Conservation (phyloP, 495 filamentous ascomycete genomes). For the Penicillium simplicissimum region DNA sequence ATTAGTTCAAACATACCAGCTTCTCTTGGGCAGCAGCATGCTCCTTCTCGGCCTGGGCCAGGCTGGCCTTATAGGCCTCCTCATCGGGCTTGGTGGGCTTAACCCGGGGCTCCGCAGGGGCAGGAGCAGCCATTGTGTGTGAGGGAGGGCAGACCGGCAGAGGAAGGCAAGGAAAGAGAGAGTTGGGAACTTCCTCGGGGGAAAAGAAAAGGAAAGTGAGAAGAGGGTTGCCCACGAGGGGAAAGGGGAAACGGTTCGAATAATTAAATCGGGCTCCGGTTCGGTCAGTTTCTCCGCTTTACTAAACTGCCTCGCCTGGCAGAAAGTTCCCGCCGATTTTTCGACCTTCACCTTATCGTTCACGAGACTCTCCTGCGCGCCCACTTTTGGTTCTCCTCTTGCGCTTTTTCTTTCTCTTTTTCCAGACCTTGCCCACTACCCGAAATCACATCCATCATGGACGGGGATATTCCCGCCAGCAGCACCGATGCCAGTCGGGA, state of each 20-base stretch:
- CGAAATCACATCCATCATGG: conserved; percentile 39
- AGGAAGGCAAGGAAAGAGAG: conserved; percentile 16
- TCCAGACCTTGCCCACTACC: neutral
- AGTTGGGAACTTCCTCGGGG: conserved; percentile 3
- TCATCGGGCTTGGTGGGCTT: conserved; percentile 58
- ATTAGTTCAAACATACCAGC: conserved; percentile 60
- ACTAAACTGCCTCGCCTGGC: conserved; percentile 21
- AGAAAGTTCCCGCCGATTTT: conserved; percentile 41
- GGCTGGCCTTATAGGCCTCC: conserved; percentile 58
- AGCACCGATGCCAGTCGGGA: conserved; percentile 64
- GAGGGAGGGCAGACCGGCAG: conserved; percentile 1
- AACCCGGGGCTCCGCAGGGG: conserved; percentile 46
- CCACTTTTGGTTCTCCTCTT: conserved; percentile 9
- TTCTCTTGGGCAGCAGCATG: conserved; percentile 70
- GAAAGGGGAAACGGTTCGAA: conserved; percentile 29
- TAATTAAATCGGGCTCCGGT: conserved; percentile 26
- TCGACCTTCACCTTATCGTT: conserved; percentile 28
- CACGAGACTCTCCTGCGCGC: conserved; percentile 2
- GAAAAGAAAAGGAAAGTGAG: conserved; percentile 15
- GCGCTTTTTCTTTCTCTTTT: conserved; percentile 1
- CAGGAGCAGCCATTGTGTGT: conserved; percentile 41
- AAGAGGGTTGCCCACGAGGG: conserved; percentile 19
- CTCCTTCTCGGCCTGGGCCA: conserved; percentile 80
- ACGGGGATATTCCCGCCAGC: conserved; percentile 51
- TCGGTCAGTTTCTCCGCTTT: conserved; percentile 38